Conservation (phyloP, 495 filamentous ascomycete species). For the Talaromyces adpressus region DNA sequence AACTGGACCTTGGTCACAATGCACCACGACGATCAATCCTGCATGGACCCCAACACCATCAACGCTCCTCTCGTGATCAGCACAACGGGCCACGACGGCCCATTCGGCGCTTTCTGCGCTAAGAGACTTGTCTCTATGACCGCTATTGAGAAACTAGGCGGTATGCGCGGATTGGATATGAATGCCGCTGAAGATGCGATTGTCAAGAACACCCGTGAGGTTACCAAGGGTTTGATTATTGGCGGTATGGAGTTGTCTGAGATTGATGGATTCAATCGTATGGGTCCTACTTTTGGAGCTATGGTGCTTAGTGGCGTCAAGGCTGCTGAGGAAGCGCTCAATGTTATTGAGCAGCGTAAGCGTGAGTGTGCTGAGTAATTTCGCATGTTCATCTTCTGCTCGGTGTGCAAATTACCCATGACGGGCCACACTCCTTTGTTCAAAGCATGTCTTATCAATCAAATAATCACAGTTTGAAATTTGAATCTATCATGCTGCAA, state of each 20-base stretch:
- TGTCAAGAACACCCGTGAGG: slow-evolving; percentile 80
- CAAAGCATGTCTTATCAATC: slow-evolving; percentile 1
- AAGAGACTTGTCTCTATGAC: slow-evolving; percentile 82
- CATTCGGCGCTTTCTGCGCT: slow-evolving; percentile 82
- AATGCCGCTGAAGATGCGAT: slow-evolving; percentile 83
- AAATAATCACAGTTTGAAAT: background rate
- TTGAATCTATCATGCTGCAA: background rate
- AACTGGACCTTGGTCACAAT: slow-evolving; percentile 91
- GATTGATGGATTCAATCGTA: slow-evolving; percentile 82
- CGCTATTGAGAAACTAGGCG: slow-evolving; percentile 71
- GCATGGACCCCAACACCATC: slow-evolving; percentile 96
- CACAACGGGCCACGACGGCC: slow-evolving; percentile 86
- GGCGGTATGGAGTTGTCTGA: slow-evolving; percentile 91
- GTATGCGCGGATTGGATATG: slow-evolving; percentile 91
- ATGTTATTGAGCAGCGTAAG: slow-evolving; percentile 71
- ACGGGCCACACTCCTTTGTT: background rate
- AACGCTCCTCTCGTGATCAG: slow-evolving; percentile 80
- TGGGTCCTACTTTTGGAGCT: slow-evolving; percentile 74
- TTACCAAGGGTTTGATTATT: slow-evolving; percentile 80
- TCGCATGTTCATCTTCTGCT: background rate
- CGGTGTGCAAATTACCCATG: background rate
- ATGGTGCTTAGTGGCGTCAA: slow-evolving; percentile 83
- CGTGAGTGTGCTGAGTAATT: slow-evolving; percentile 44
- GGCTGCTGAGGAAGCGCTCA: slow-evolving; percentile 77
- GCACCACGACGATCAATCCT: slow-evolving; percentile 86